Evolutionary conservation across 2,329 filamentous ascomycete species (phyloP).

Genomic region (Monosporascus cannonballus): DNA sequence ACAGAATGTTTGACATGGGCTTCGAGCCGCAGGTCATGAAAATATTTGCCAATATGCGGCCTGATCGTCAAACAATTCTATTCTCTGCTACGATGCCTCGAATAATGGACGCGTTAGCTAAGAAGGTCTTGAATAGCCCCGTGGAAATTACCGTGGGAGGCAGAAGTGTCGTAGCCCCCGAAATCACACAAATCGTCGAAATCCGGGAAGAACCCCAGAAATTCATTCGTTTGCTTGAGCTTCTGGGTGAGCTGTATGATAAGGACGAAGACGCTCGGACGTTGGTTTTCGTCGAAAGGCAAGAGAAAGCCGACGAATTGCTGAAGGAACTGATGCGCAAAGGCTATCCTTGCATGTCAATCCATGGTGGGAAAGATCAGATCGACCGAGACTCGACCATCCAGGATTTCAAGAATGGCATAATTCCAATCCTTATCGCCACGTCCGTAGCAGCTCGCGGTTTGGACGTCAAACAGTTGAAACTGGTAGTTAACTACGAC

Average conservation of each 20-base stretch:
- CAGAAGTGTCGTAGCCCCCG: constrained; percentile 77
- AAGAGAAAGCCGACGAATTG: constrained; percentile 80
- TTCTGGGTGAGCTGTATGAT: constrained; percentile 81
- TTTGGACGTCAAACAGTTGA: constrained; percentile 91
- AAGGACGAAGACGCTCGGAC: constrained; percentile 84
- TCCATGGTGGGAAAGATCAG: constrained; percentile 91
- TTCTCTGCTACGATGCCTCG: constrained; percentile 96
- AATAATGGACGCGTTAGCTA: constrained; percentile 84
- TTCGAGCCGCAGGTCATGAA: constrained; percentile 98
- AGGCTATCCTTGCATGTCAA: constrained; percentile 86
- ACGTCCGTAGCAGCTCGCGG: constrained; percentile 94
- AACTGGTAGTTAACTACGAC: constrained; percentile 93
- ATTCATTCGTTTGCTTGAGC: constrained; percentile 75
- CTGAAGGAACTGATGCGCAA: constrained; percentile 74
- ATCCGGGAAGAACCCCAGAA: constrained; percentile 77
- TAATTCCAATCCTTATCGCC: constrained; percentile 84
- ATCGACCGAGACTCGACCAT: constrained; percentile 90
- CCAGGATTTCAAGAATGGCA: constrained; percentile 85
- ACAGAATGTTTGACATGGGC: constrained; percentile 99
- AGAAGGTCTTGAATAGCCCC: constrained; percentile 79
- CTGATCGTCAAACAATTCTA: constrained; percentile 86
- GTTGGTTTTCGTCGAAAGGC: constrained; percentile 85
- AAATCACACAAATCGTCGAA: constrained; percentile 90
- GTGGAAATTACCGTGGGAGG: constrained; percentile 92
- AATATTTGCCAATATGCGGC: constrained; percentile 85